phyloP scores from a whole-genome alignment of 176 grass and related monocot genomes.

The Echinochloa phyllopogon region DNA sequence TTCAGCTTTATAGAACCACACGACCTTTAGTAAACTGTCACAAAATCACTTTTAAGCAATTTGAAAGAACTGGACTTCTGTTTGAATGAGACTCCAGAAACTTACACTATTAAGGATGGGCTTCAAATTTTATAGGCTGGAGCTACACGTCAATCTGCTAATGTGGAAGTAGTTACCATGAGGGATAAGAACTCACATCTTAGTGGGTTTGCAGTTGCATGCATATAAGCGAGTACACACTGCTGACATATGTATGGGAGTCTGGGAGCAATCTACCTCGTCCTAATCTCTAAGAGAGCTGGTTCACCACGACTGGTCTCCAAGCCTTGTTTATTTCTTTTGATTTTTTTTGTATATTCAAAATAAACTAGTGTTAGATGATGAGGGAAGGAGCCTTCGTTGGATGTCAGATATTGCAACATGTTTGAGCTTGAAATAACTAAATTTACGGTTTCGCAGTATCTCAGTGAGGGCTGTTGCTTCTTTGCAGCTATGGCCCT shows the following conservation, averaged over 20 bases:
- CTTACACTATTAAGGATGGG: neutral
- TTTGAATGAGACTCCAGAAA: neutral
- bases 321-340: neutral
- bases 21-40: neutral
- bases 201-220: neutral
- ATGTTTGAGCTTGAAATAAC: neutral
- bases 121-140: neutral
- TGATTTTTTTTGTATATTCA: neutral
- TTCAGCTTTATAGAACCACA: slow-evolving; percentile 12
- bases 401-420: neutral
- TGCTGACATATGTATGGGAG: neutral
- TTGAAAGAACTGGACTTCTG: neutral
- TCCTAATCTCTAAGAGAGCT: neutral
- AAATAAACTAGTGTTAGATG: neutral
- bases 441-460: neutral
- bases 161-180: neutral
- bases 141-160: neutral
- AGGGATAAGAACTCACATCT: neutral
- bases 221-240: neutral
- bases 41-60: neutral
- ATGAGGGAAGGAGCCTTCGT: neutral
- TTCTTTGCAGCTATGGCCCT: neutral
- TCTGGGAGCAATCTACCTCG: neutral
- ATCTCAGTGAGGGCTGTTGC: neutral
- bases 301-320: neutral